A percentile compares a stretch with the other conserved stretches of the same genome.
Conservation (phyloP, 345 rosid species). For the Eucalyptus fibrosa region DNA sequence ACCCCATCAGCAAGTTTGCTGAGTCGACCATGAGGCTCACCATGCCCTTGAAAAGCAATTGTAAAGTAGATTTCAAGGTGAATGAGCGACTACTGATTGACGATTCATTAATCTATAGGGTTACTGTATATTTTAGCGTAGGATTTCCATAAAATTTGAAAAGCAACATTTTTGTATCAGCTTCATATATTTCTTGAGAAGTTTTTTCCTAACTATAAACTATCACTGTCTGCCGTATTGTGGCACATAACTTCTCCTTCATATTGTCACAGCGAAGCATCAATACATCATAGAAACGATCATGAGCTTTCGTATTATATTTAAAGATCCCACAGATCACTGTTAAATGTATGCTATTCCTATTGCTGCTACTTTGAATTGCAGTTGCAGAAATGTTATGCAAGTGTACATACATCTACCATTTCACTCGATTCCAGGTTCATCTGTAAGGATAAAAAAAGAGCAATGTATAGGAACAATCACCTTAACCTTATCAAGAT, state of each 20-base stretch:
- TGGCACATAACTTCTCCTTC: neutral
- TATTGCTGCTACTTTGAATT: neutral
- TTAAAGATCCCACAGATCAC: neutral
- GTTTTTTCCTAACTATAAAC: neutral
- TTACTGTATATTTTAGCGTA: neutral
- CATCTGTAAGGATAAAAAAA: neutral
- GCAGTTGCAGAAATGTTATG: neutral
- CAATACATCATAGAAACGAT: neutral
- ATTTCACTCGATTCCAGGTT: neutral
- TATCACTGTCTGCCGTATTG: neutral
- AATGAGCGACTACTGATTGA: neutral
- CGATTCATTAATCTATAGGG: neutral
- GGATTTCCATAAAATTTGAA: neutral
- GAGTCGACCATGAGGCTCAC: conserved; percentile 22
- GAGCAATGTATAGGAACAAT: neutral
- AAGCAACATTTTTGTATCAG: neutral
- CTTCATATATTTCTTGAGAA: neutral
- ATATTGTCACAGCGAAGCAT: neutral
- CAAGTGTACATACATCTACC: neutral
- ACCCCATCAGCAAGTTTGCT: neutral
- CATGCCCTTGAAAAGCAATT: conserved; percentile 18
- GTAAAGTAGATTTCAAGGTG: neutral
- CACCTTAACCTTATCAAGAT: conserved; percentile 38
- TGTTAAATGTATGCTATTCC: neutral
- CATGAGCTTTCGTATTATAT: neutral